Evolutionary conservation across 1,284 basidiomycete genomes (phyloP), one percentile per base, ranked within the genome.

Genomic region (Hymenochaete sp.): DNA sequence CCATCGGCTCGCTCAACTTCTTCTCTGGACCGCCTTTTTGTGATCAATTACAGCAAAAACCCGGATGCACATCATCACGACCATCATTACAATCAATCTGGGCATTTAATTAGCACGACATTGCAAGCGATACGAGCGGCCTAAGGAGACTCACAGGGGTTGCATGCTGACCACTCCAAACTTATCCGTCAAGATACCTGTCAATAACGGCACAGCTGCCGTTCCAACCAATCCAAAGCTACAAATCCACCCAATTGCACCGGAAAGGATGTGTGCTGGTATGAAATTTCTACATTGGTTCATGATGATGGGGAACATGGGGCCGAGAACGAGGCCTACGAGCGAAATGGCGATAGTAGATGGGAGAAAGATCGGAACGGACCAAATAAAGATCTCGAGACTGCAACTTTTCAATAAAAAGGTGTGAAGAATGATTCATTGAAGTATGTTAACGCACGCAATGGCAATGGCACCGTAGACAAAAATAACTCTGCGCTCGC

Each of bases 251-350:
- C 82, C 81, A 26, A 84, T 77, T 13, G 73, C 71, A 2, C 68
- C 78, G 0, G 74, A 75, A 44, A 82, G 70, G 9, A 84, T 64
- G 66, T 75, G 76, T 3, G 64, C 65, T 4, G 80, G 81, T 2
- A 86, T 60, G 49, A 82, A 65, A 2, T 68, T 65, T 6, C 71
- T 68, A 4, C 74, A 63, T 48, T 77, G 70, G 55, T 75, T 77
- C 66, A 81, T 74, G 13, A 75, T 70, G 45, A 81, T 77, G 0
- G 79, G 80, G 55, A 77, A 83, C 67, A 82, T 76, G 1, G 79
- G 79, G 0, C 73, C 72, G 4, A 75, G 61, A n/a, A 73, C 57
- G 8, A 68, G 41, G 38, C 67, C 66, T 39, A 65, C 54, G 37
- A 69, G 53, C 1, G 64, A 56, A 39, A 62, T 61, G 9, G 60